A percentile compares a stretch with the other conserved stretches of the same genome.
These are phyloP conservation scores for Clavaria fumosa DNA, from an alignment of 768 basidiomycete genomes.

Conservation along the genomic window DNA sequence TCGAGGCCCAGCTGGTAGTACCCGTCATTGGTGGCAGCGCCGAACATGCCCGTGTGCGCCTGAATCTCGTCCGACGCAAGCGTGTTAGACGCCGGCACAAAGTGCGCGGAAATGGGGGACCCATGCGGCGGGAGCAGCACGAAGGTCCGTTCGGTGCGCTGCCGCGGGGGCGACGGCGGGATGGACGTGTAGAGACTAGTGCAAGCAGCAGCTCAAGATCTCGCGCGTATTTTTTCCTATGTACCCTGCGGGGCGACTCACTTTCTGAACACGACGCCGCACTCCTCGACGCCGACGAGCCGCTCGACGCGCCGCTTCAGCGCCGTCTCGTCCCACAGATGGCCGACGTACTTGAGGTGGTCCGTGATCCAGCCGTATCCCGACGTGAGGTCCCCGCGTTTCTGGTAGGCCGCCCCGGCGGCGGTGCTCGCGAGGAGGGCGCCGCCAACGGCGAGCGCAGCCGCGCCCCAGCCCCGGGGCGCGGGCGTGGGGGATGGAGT, in stretches of 20 bases:
- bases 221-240: too few relatives aligned
- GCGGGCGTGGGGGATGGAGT: conserved; percentile 13
- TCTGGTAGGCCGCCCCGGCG: conserved; percentile 72
- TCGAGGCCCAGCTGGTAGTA: conserved; percentile 76
- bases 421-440: conserved; percentile 69
- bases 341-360: conserved; percentile 82
- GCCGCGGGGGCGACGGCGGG: conserved; percentile 46
- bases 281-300: conserved; percentile 43
- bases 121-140: conserved; percentile 50
- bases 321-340: conserved; percentile 63
- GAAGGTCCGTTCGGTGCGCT: too few relatives aligned
- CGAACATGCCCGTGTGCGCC: conserved; percentile 86
- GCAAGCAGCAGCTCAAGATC: not conserved
- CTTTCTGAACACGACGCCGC: conserved; percentile 61
- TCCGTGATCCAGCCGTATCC: conserved; percentile 68
- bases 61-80: conserved; percentile 61
- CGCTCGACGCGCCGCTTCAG: conserved; percentile 46
- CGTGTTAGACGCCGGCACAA: conserved; percentile 48
- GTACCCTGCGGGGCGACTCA: too few relatives aligned
- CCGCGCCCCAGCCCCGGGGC: conserved; percentile 50
- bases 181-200: conserved; percentile 67
- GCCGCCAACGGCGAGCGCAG: conserved; percentile 54
- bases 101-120: conserved; percentile 33
- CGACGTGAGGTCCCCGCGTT: conserved; percentile 54
- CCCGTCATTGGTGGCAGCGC: conserved; percentile 66